Conservation (phyloP, 495 filamentous ascomycete genomes). For the Lepraria neglecta region DNA sequence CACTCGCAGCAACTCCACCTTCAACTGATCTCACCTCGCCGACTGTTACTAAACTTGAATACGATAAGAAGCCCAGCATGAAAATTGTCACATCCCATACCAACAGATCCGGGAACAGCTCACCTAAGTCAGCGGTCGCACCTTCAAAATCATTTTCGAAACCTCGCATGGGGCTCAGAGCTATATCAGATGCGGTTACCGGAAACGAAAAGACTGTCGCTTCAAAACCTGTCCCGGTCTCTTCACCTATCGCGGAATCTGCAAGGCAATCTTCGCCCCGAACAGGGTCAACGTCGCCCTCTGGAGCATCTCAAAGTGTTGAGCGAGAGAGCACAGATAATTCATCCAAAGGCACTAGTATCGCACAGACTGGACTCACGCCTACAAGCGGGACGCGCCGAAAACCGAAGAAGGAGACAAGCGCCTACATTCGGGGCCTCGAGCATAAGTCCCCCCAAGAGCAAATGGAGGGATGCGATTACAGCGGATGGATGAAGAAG, state of each 20-base stretch:
- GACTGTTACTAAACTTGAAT: conserved; percentile 62
- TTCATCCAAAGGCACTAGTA: conserved; percentile 58
- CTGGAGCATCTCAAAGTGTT: conserved; percentile 67
- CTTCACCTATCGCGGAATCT: conserved; percentile 59
- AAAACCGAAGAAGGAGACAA: conserved; percentile 89
- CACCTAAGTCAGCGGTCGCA: conserved; percentile 39
- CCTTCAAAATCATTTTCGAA: conserved; percentile 43
- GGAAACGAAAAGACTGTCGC: conserved; percentile 53
- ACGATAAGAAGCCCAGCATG: conserved; percentile 40
- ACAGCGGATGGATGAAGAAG: conserved; percentile 99
- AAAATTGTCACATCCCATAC: conserved; percentile 40
- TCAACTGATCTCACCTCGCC: conserved; percentile 35
- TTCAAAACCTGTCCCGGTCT: conserved; percentile 43
- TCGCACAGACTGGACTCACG: conserved; percentile 42
- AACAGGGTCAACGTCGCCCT: conserved; percentile 82
- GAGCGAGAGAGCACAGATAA: conserved; percentile 62
- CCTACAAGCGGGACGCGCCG: conserved; percentile 38
- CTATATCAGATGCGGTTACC: conserved; percentile 73
- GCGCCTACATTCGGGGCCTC: conserved; percentile 83
- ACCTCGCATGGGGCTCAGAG: conserved; percentile 59
- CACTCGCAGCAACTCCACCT: conserved; percentile 27
- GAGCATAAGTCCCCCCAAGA: conserved; percentile 75
- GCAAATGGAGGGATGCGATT: conserved; percentile 83
- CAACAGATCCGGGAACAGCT: conserved; percentile 49
- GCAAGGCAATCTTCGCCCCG: conserved; percentile 61